phyloP scores from a whole-genome alignment of 768 basidiomycete genomes.

The Mycena rebaudengoi region DNA sequence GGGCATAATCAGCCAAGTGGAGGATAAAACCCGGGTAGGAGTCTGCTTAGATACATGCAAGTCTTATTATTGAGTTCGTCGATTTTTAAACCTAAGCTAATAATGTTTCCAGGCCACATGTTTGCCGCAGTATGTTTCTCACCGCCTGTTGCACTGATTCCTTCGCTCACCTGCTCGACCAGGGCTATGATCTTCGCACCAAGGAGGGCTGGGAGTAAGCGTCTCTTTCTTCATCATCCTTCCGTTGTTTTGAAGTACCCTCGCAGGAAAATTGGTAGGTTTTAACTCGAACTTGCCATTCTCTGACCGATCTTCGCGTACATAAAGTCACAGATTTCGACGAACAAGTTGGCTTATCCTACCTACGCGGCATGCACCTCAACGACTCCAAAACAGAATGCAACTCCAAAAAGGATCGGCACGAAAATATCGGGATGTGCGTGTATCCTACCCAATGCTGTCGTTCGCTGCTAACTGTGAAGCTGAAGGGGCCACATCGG shows the following conservation, averaged over 20 bases:
- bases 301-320: neutral
- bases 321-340: conserved; percentile 71
- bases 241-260: conserved; percentile 25
- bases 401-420: conserved; percentile 76
- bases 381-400: conserved; percentile 81
- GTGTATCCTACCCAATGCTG: conserved; percentile 37
- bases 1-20: conserved; percentile 72
- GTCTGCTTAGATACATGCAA: conserved; percentile 89
- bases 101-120: conserved; percentile 66
- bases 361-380: conserved; percentile 84
- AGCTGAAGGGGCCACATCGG: conserved; percentile 70
- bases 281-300: neutral
- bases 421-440: conserved; percentile 86
- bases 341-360: conserved; percentile 70
- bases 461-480: neutral
- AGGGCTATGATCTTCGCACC: conserved; percentile 87
- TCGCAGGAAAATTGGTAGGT: conserved; percentile 18
- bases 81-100: neutral
- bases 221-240: conserved; percentile 21
- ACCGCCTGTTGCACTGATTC: no score
- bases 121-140: conserved; percentile 70
- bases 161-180: no score
- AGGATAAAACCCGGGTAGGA: conserved; percentile 78
- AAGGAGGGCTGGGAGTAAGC: conserved; percentile 75
- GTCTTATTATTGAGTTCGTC: conserved; percentile 21